Evolutionary conservation across 2,329 filamentous ascomycete genomes (phyloP), one percentile per base, ranked within the genome.

Genomic region (Epicoccum nigrum): DNA sequence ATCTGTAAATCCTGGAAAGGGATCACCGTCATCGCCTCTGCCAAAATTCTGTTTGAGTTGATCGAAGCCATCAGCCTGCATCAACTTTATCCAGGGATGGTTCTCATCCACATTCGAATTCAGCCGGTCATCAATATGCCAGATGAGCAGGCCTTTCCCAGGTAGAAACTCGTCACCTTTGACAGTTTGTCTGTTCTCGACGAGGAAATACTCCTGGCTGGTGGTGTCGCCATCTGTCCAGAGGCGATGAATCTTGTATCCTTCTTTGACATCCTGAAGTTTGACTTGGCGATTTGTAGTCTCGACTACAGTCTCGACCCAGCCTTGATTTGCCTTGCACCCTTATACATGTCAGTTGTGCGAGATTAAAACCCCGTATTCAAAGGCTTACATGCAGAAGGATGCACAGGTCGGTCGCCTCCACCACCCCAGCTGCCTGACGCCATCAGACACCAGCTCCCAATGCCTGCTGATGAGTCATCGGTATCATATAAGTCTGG

Each of bases 401-500:
- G 64, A 39, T 65, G 62, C 9, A 60, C 56, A 5, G 62, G 58
- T 8, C 54, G 48, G 19, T 59, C 39, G 8, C 61, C 63, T n/a
- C 49, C 55, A 15, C 56, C 56, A 19, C 60, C 63, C 60, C 60
- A 66, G 12, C 33, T 58, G 6, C 63, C 63, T 30, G 34, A 52
- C 6, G 45, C 41, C 62, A 66, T 66, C 19, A 67, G 28, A 28
- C 64, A 63, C 64, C 64, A 67, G 30, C 40, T 56, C 2, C 58
- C 64, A n/a, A 65, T 60, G 16, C 62, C 60, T 5, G 37, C 46
- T 16, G 59, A 62, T n/a, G 37, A 53, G 39, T 52, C 25, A 30
- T 65, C 64, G 15, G 55, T 63, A 33, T 65, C 62, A 39, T 67
- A 67, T 0, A 65, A 45, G 50, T 67, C 63, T 16, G 63, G 63